phyloP scores from a whole-genome alignment of 805 yeast genomes.

The Yarrowia bubula region DNA sequence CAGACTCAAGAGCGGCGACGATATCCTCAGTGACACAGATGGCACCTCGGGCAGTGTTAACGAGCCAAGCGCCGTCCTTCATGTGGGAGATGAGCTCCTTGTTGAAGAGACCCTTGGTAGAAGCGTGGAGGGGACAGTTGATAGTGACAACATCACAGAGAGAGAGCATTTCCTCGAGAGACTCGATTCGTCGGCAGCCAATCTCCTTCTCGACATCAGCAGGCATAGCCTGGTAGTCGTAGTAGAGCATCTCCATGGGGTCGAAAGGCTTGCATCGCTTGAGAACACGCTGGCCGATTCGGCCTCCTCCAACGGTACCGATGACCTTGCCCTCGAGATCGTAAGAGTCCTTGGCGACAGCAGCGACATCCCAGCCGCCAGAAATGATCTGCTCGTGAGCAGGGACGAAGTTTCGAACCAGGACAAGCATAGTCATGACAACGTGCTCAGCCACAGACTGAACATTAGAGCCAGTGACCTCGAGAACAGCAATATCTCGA shows the following conservation, averaged over 20 bases:
- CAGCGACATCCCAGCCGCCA: slow-evolving; percentile 77
- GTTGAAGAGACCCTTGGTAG: slow-evolving; percentile 51
- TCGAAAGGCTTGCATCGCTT: slow-evolving; percentile 71
- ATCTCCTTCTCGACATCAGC: slow-evolving; percentile 37
- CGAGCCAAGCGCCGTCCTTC: background rate
- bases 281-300: slow-evolving; percentile 74
- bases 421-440: slow-evolving; percentile 64
- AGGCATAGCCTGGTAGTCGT: slow-evolving; percentile 69
- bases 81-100: slow-evolving; percentile 41
- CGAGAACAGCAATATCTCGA: slow-evolving; percentile 61
- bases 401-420: slow-evolving; percentile 75
- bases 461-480: slow-evolving; percentile 81
- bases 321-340: slow-evolving; percentile 74
- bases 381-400: slow-evolving; percentile 65
- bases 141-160: slow-evolving; percentile 47
- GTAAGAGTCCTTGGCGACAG: slow-evolving; percentile 66
- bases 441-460: slow-evolving; percentile 80
- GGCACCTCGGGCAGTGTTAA: background rate
- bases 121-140: slow-evolving; percentile 53
- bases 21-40: slow-evolving; percentile 51
- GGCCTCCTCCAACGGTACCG: slow-evolving; percentile 77
- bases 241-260: slow-evolving; percentile 70
- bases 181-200: slow-evolving; percentile 57
- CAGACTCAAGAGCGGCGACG: slow-evolving; percentile 47
- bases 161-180: slow-evolving; percentile 40